Evolutionary conservation across 352 stramenopile genomes (phyloP).

Genomic region (Thraustochytrium striatum): DNA sequence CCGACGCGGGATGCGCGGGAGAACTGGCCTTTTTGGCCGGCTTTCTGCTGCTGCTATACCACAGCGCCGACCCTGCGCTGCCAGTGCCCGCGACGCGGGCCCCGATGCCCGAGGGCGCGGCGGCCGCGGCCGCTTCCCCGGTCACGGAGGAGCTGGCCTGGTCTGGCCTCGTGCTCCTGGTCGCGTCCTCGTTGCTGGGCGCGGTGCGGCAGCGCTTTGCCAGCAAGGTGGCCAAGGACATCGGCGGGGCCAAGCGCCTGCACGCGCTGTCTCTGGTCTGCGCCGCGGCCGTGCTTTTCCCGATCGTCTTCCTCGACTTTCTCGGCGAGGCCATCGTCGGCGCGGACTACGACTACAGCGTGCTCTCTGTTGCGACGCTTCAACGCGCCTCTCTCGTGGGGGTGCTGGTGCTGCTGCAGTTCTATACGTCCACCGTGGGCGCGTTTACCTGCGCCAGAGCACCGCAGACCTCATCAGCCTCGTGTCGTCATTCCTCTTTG

Average conservation of each 20-base stretch:
- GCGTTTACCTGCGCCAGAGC: neutral
- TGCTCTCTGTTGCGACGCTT: neutral
- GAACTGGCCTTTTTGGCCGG: neutral
- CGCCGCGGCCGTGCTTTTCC: neutral
- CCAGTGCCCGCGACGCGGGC: too few relatives aligned
- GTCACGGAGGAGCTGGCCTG: neutral
- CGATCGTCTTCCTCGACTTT: constrained; percentile 11
- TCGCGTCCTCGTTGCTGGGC: constrained; percentile 18
- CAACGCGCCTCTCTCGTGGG: neutral
- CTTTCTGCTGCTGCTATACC: neutral
- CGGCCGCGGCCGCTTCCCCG: neutral
- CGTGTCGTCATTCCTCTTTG: neutral
- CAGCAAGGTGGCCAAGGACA: constrained; percentile 18
- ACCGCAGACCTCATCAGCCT: neutral
- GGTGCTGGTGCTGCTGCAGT: neutral
- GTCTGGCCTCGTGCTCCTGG: neutral
- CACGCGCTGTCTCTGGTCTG: constrained; percentile 5
- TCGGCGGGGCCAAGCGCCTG: constrained; percentile 27
- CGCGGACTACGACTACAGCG: constrained; percentile 38
- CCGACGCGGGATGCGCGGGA: neutral
- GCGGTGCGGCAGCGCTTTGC: constrained; percentile 13
- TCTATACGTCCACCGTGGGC: constrained; percentile 15
- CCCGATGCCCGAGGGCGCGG: neutral
- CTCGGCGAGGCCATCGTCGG: constrained; percentile 39
- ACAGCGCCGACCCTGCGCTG: neutral